Conservation (phyloP, 208 protist genomes). For the Acanthamoeba comandoni region DNA sequence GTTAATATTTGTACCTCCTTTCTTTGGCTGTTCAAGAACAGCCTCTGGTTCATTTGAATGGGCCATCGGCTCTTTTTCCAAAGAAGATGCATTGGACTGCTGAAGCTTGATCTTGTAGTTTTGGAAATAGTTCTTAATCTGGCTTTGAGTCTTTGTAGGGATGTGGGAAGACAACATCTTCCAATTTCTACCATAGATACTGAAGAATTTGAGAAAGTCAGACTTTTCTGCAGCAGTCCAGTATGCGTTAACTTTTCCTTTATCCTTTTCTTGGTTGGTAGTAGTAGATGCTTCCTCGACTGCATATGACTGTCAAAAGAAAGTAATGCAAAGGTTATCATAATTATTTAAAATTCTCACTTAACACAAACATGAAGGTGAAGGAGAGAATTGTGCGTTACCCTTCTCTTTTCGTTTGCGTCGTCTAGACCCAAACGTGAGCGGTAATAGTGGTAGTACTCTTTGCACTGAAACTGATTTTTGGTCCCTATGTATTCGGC, state of each 20-base stretch:
- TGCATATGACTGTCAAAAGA: not conserved
- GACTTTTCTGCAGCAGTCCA: conserved; percentile 63
- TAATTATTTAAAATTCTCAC: too few relatives aligned
- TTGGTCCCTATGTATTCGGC: conserved; percentile 74
- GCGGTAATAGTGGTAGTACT: conserved; percentile 73
- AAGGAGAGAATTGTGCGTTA: too few relatives aligned
- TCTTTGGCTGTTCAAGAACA: too few relatives aligned
- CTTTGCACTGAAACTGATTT: conserved; percentile 76
- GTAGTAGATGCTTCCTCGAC: not conserved
- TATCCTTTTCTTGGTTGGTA: conserved; percentile 16
- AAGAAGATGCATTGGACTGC: conserved; percentile 57
- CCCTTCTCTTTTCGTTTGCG: conserved; percentile 6
- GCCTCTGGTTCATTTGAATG: too few relatives aligned
- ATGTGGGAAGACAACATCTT: conserved; percentile 73
- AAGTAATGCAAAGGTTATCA: too few relatives aligned
- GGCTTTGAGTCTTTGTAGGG: conserved; percentile 59
- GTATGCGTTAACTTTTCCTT: conserved; percentile 36
- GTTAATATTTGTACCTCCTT: too few relatives aligned
- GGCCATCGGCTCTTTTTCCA: conserved; percentile 56
- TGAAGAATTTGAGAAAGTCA: conserved; percentile 72
- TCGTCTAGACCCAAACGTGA: conserved; percentile 62
- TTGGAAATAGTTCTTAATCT: conserved; percentile 76
- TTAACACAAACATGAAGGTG: too few relatives aligned
- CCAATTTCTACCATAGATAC: conserved; percentile 72
- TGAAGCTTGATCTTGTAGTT: conserved; percentile 77